phyloP scores from a whole-genome alignment of 2,329 filamentous ascomycete genomes.

The Cercospora sojina region DNA sequence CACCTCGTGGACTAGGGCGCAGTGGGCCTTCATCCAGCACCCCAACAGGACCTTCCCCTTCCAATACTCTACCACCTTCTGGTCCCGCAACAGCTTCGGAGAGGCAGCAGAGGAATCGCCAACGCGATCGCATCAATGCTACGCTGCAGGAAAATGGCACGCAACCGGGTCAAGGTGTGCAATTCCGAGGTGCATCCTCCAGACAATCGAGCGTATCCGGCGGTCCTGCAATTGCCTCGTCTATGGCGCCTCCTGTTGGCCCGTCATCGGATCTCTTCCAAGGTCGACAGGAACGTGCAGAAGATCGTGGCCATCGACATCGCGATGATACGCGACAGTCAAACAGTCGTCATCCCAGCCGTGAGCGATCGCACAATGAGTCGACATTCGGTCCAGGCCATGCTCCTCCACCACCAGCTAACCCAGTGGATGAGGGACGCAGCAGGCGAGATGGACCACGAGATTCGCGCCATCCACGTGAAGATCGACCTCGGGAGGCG shows the following conservation, averaged over 20 bases:
- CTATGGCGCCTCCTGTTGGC: slow-evolving; percentile 27
- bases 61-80: slow-evolving; percentile 29
- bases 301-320: slow-evolving; percentile 24
- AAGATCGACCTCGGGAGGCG: slow-evolving; percentile 22
- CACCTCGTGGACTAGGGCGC: slow-evolving; percentile 28
- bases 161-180: slow-evolving; percentile 29
- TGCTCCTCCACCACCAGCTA: slow-evolving; percentile 24
- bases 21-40: slow-evolving; percentile 28
- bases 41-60: slow-evolving; percentile 35
- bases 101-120: slow-evolving; percentile 26
- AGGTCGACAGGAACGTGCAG: slow-evolving; percentile 20
- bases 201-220: slow-evolving; percentile 29
- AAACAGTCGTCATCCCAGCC: slow-evolving; percentile 32
- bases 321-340: slow-evolving; percentile 33
- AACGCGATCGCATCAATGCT: slow-evolving; percentile 33
- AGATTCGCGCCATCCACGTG: slow-evolving; percentile 31
- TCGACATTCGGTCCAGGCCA: slow-evolving; percentile 12
- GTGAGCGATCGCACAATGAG: slow-evolving; percentile 29
- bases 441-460: slow-evolving; percentile 25
- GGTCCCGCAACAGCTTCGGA: slow-evolving; percentile 33
- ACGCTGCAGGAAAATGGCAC: slow-evolving; percentile 26
- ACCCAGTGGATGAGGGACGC: slow-evolving; percentile 29
- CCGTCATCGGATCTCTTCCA: slow-evolving; percentile 29
- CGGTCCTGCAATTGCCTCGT: slow-evolving; percentile 20
- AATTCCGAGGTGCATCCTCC: slow-evolving; percentile 37